A percentile compares a stretch with the other conserved stretches of the same genome.
phyloP scores from a whole-genome alignment of 352 stramenopile species.

The Stramenopiles sp. region DNA sequence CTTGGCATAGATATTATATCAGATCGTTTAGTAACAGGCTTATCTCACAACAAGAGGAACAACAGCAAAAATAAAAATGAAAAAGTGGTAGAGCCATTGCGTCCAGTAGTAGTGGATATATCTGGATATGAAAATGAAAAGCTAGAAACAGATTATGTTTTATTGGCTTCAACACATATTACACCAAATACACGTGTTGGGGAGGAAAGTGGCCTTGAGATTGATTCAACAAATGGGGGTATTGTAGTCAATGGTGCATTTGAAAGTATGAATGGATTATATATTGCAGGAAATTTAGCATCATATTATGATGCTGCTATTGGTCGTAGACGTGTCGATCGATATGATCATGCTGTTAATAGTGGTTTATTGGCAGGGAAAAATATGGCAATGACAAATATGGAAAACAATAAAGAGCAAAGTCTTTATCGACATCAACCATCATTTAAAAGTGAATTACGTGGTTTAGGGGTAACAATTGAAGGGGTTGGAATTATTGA shows the following conservation, averaged over 20 bases:
- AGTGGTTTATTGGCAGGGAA: conserved; percentile 53
- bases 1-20: not conserved
- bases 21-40: conserved; percentile 21
- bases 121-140: conserved; percentile 40
- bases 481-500: conserved; percentile 63
- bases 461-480: conserved; percentile 41
- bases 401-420: conserved; percentile 19
- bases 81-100: conserved; percentile 24
- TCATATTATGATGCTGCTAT: conserved; percentile 67
- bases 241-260: conserved; percentile 67
- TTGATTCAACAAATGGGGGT: conserved; percentile 55
- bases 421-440: conserved; percentile 63
- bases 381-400: conserved; percentile 41
- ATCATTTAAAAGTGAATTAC: conserved; percentile 51
- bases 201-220: conserved; percentile 40
- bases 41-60: conserved; percentile 21
- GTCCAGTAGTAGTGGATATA: conserved; percentile 29
- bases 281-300: conserved; percentile 58
- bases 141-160: conserved; percentile 58
- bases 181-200: conserved; percentile 41
- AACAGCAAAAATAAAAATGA: conserved; percentile 17
- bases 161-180: conserved; percentile 69
- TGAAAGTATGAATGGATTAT: conserved; percentile 60
- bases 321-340: conserved; percentile 53
- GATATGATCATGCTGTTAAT: conserved; percentile 75